Base-by-base conservation (phyloP, 2,329 filamentous ascomycete genomes). In the Penicillium occitanis region DNA sequence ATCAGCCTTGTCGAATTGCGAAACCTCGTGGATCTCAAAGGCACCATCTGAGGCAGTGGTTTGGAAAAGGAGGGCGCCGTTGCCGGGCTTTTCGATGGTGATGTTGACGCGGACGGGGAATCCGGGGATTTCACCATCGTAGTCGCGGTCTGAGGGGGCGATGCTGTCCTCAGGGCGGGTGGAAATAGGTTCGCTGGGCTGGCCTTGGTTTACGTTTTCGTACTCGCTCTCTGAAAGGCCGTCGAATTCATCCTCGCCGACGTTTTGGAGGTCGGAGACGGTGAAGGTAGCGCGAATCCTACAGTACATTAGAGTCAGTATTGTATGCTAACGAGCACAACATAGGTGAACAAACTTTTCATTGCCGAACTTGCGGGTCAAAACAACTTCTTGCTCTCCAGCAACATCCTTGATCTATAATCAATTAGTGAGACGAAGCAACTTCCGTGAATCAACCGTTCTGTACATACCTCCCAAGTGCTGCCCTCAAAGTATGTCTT, bases 1-100 rank as follows among this genome's bases (percentile, higher is more conserved):
- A 66, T 90, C 88, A 68, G 90, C 84, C 72, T 93, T 89, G 72
- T 87, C 84, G 83, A 92, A 96, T 85, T 92, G 94, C 80, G 90
- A 93, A 74, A 98, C 87, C 81, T 95, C 94, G 77, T 97, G 91
- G 75, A 98, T 90, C 73, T 92, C 84, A 78, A 98, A 90, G 77
- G 88, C 84, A 73, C 93, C 93, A 72, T 97, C 91, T 81, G 95
- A 90, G 37, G 92, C 92, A 68, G 91, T 84, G 67, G 93, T 91
- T 79, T 97, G 92, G 73, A 99, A 88, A 79, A 91, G 89, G 70
- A 99, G 86, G 33, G 92, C 92, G 68, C 94, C 93, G 75, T 91
- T 90, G 80, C 86, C 87, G 67, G 90, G 85, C 84, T 97, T 96
- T 85, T 96, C 92, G 66, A 99, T 86, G 60, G 93, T 89, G 73